Conservation (phyloP, 2,329 filamentous ascomycete species). For the Ceratocystis lukuohia region DNA sequence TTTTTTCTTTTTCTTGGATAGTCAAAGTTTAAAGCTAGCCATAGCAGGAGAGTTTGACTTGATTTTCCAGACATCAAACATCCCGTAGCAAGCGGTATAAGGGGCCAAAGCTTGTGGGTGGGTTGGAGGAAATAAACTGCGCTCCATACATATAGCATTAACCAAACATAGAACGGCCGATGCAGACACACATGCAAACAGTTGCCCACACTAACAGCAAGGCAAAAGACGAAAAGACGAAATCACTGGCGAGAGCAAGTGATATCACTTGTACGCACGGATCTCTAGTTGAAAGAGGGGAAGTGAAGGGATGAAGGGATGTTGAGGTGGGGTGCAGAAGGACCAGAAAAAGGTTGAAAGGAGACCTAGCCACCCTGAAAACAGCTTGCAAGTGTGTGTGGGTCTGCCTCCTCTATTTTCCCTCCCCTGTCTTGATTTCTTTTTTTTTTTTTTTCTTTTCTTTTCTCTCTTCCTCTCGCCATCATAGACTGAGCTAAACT, state of each 20-base stretch:
- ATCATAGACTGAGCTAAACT: neutral
- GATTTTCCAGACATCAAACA: no score
- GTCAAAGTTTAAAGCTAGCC: no score
- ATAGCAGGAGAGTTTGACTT: no score
- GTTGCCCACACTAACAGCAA: neutral
- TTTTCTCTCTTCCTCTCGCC: neutral
- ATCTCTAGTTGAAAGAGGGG: slow-evolving; percentile 2
- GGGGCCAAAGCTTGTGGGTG: no score
- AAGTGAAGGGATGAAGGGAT: neutral
- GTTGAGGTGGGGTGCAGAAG: neutral
- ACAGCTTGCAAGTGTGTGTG: neutral
- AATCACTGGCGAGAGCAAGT: neutral
- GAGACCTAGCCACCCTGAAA: neutral
- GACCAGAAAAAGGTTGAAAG: neutral
- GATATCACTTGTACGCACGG: neutral
- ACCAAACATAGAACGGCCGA: no score
- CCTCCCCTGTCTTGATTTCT: neutral
- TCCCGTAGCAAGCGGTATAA: no score
- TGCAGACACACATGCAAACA: no score
- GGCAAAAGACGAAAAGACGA: no score
- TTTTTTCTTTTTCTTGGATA: no score
- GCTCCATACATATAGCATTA: no score
- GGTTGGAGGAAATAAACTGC: no score
- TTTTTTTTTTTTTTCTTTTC: neutral
- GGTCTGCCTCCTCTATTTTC: neutral